Evolutionary conservation across 768 basidiomycete species (phyloP), one percentile per base, ranked within the genome.

Genomic region (Neoboletus subvelutipes): DNA sequence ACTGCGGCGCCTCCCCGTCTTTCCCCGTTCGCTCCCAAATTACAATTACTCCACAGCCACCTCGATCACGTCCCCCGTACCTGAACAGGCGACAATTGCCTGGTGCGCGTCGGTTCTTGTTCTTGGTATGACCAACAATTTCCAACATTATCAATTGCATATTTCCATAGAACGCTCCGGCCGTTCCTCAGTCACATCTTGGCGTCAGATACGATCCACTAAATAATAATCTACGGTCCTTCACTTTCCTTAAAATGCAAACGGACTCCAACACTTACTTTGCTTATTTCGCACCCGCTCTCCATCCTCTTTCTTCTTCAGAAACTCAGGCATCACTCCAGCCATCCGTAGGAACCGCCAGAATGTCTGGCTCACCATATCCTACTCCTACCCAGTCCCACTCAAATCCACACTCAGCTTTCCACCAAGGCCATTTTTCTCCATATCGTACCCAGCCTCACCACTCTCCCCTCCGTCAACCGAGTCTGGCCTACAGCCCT

Each of bases 71-170:
- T 58, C 68, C 56, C 61, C 57, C 50, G 66, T 70, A 67, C 67
- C 70, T 71, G 67, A 61, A 62, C 54, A 61, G 60, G 63, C 66
- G 51, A 67, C 63, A 49, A 46, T 64, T 66, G 57, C 58, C 66
- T 66, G 66, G 71, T 69, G 62, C 65, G 71, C 66, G 54, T 63
- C 63, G 62, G 61, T 59, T 70, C 62, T 61, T 64, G 62, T 56
- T 53, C 64, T 70, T 64, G 67, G 61, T 70, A 72, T 73, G 70
- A 70, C 67, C 67, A 60, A 59, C 60, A 52, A 71, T 71, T 71
- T 71, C 70, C 69, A 71, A 71, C 70, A 62, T 55, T 49, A 54
- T 64, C 64, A 68, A 71, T 73, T 73, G 55, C 70, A 70, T 70
- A 70, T 70, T 67, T 63, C 61, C 22, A 60, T 69, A 67, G 69